Base-by-base conservation (phyloP, 306 rosid species). In the Trifolium dubium region DNA sequence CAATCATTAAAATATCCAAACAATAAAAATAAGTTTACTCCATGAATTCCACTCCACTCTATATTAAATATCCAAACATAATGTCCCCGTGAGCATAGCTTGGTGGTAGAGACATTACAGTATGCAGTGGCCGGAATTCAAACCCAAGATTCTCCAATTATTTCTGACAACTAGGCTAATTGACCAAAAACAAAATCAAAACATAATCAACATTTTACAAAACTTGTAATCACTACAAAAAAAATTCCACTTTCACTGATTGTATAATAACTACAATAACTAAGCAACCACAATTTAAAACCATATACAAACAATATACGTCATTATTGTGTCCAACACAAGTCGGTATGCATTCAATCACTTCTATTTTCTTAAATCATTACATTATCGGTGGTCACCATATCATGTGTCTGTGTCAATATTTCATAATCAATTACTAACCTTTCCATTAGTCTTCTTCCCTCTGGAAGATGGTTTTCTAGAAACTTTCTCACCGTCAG, bases 371-470 rank as follows among this genome's bases (percentile, higher is more conserved):
- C 30, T 53, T 53, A 17, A 53, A 18, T 53, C 17, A 53, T 3
- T 53, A 53, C 4, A 3, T 3, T 12, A 12, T 46, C 17, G n/a
- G n/a, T n/a, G n/a, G n/a, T n/a, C n/a, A n/a, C n/a, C n/a, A n/a
- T n/a, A n/a, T n/a, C n/a, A n/a, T n/a, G 31, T 54, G 61, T 10
- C 14, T 19, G 63, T 28, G 14, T 28, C 14, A 55, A 55, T 55
- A 10, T 8, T 55, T 51, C 29, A 17, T 51, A 17, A 29, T 2
- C 32, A 11, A 59, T 55, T 55, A 67, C 91, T 73, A 53, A 89
- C 98, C 96, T 86, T 78, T 46, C 67, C 67, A 66, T 83, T 76
- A 29, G 58, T 82, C 77, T 73, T 84, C 49, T 80, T 85, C 55
- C 67, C 81, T 64, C 72, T 79, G 64, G 84, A 78, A 75, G 83